Percentiles rank a stretch among this genome's conserved stretches.
These are phyloP conservation scores for Erigeron canadensis DNA, from an alignment of 129 eudicot genomes.

Conservation along the genomic window DNA sequence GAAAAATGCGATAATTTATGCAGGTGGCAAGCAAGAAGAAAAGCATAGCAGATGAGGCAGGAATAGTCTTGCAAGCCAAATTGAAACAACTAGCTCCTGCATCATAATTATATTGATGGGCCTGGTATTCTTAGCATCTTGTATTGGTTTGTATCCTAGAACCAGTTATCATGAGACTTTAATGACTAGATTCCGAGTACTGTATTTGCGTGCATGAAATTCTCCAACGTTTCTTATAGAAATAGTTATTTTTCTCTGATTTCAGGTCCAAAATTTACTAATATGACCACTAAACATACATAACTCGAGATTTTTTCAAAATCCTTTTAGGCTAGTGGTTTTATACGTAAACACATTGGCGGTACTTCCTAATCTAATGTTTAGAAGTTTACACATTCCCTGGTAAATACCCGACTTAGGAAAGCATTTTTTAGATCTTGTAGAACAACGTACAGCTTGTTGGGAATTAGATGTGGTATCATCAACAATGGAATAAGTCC, in stretches of 20 bases:
- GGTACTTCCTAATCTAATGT: too few relatives aligned
- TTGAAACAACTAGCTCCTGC: constrained; percentile 62
- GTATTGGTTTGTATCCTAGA: constrained; percentile 19
- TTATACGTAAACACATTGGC: too few relatives aligned
- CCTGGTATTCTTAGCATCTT: constrained; percentile 3
- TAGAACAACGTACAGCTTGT: too few relatives aligned
- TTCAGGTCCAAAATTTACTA: neutral
- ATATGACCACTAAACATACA: neutral
- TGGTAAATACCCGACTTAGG: too few relatives aligned
- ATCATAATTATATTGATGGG: constrained; percentile 34
- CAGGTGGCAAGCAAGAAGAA: constrained; percentile 92
- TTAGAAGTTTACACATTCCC: too few relatives aligned
- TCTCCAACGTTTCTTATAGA: neutral
- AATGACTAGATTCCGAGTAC: constrained; percentile 15
- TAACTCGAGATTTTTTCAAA: too few relatives aligned
- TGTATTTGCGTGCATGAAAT: constrained; percentile 17
- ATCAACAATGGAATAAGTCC: too few relatives aligned
- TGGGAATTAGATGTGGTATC: too few relatives aligned
- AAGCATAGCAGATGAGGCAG: constrained; percentile 82
- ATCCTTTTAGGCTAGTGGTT: too few relatives aligned
- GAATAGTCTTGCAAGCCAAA: constrained; percentile 74
- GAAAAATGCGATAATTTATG: constrained; percentile 15
- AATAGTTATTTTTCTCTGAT: neutral
- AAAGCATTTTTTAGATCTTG: too few relatives aligned
- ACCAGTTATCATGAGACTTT: constrained; percentile 8